phyloP scores from a whole-genome alignment of 2,329 filamentous ascomycete species.

The Venturia nashicola region DNA sequence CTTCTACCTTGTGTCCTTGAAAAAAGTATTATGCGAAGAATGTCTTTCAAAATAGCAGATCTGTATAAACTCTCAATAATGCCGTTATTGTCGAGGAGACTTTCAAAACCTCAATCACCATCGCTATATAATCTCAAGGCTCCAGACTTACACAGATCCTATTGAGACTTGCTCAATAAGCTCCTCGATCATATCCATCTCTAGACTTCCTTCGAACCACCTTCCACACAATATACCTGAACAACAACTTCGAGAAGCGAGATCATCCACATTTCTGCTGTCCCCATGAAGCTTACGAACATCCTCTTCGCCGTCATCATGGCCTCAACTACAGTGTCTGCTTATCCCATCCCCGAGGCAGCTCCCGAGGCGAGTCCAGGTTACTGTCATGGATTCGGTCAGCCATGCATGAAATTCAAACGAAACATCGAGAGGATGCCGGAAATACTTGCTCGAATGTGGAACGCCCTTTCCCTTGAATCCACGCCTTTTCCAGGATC shows the following conservation, averaged over 20 bases:
- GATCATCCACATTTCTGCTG: not conserved
- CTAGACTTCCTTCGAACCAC: not conserved
- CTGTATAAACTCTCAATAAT: slow-evolving; percentile 1
- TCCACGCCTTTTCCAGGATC: not conserved
- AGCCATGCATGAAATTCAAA: not conserved
- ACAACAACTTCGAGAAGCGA: not conserved
- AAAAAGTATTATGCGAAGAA: not conserved
- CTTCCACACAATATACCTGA: not conserved
- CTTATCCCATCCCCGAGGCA: not conserved
- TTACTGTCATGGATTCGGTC: not conserved
- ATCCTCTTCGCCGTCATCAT: not conserved
- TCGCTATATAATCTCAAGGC: not conserved
- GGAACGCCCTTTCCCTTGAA: not conserved
- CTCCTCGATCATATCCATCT: not conserved
- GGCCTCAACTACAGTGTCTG: not conserved
- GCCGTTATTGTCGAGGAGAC: not conserved
- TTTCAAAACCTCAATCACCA: not conserved
- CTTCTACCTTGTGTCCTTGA: not conserved
- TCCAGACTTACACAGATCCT: not conserved
- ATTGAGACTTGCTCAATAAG: not conserved
- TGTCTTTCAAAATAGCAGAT: not conserved
- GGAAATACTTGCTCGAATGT: not conserved
- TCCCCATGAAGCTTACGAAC: not conserved
- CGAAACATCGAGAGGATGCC: not conserved
- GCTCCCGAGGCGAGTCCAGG: not conserved